These are phyloP conservation scores for Eutypa lata DNA, from an alignment of 2,329 filamentous ascomycete species.

Conservation along the genomic window DNA sequence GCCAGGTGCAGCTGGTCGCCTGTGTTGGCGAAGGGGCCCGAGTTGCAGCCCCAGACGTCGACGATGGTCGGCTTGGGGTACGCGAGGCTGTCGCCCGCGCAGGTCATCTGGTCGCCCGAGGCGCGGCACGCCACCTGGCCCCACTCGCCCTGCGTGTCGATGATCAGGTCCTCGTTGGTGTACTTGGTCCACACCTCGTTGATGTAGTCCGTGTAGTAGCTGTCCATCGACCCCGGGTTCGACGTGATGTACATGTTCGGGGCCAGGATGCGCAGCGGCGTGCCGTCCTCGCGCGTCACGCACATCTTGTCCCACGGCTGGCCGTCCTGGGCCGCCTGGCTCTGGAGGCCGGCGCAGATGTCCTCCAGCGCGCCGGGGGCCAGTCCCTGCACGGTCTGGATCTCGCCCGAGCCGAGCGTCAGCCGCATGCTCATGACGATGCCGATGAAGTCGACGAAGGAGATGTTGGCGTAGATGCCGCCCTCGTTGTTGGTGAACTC, in stretches of 20 bases:
- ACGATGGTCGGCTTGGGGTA: slow-evolving; percentile 37
- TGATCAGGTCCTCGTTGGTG: slow-evolving; percentile 27
- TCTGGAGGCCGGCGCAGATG: slow-evolving; percentile 38
- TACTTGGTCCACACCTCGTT: slow-evolving; percentile 40
- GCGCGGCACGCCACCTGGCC: slow-evolving; percentile 34
- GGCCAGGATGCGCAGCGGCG: slow-evolving; percentile 38
- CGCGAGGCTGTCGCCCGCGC: slow-evolving; percentile 33
- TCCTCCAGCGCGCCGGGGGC: slow-evolving; percentile 28
- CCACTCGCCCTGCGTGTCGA: slow-evolving; percentile 37
- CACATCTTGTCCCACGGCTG: slow-evolving; percentile 40
- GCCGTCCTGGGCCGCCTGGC: slow-evolving; percentile 29
- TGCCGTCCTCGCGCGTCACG: slow-evolving; percentile 26
- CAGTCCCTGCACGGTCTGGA: slow-evolving; percentile 40
- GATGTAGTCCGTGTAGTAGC: slow-evolving; percentile 43
- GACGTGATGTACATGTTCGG: slow-evolving; percentile 36
- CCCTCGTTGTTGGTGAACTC: slow-evolving; percentile 43
- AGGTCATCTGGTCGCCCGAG: slow-evolving; percentile 28
- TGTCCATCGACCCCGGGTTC: slow-evolving; percentile 27
- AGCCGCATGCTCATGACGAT: slow-evolving; percentile 49
- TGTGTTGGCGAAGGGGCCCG: slow-evolving; percentile 37
- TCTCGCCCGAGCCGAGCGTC: slow-evolving; percentile 30
- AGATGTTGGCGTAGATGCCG: slow-evolving; percentile 45
- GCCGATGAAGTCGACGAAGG: slow-evolving; percentile 50
- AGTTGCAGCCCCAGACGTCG: slow-evolving; percentile 48
- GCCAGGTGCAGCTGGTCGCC: slow-evolving; percentile 32